A percentile compares a stretch with the other conserved stretches of the same genome.
phyloP scores from a whole-genome alignment of 345 rosid species.

The Erysimum cheiranthoides region DNA sequence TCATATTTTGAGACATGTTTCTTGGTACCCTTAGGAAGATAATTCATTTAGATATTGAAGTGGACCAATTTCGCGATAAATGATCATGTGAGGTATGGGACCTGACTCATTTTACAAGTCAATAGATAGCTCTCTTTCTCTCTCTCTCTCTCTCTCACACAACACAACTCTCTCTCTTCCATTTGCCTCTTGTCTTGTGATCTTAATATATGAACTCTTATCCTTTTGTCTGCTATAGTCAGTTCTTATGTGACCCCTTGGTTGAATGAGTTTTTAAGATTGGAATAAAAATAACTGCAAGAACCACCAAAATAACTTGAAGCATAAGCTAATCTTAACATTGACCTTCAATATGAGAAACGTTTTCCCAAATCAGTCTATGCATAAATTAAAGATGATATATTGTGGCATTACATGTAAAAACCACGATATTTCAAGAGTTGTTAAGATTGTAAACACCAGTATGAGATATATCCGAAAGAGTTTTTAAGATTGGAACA shows the following conservation, averaged over 20 bases:
- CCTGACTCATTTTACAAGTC: conserved; percentile 28
- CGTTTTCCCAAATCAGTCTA: neutral
- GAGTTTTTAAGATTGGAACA: neutral
- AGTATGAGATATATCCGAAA: conserved; percentile 4
- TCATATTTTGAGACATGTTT: conserved; percentile 32
- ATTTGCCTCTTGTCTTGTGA: conserved; percentile 32
- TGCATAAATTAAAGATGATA: neutral
- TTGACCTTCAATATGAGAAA: neutral
- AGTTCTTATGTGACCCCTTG: conserved; percentile 4
- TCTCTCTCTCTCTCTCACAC: neutral
- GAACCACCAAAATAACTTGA: conserved; percentile 1
- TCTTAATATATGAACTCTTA: conserved; percentile 25
- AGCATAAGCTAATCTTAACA: conserved; percentile 10
- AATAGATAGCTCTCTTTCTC: conserved; percentile 16
- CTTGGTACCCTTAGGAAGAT: conserved; percentile 34
- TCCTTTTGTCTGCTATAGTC: conserved; percentile 28
- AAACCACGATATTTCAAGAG: neutral
- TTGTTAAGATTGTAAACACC: conserved; percentile 11
- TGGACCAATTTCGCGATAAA: conserved; percentile 44
- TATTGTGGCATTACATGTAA: conserved; percentile 18
- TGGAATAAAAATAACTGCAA: neutral
- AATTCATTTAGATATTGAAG: conserved; percentile 26
- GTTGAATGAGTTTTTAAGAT: neutral
- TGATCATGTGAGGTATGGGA: conserved; percentile 48
- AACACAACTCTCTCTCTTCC: conserved; percentile 23